A percentile compares a stretch with the other conserved stretches of the same genome.
Conservation (phyloP, 306 rosid species). For the Spatholobus suberectus region DNA sequence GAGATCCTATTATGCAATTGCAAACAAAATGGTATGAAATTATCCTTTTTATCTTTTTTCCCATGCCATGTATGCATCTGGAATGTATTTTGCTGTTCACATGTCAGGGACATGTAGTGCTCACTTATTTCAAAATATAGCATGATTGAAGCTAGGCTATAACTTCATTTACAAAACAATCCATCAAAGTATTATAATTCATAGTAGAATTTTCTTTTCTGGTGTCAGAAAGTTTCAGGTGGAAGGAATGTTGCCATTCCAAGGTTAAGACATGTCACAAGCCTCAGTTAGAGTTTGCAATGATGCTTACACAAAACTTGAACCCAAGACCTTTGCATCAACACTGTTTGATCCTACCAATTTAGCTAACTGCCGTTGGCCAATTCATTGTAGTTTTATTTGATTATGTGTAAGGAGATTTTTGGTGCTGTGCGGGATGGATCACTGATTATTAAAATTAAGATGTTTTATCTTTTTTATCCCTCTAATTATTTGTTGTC, state of each 20-base stretch:
- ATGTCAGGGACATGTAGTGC: background rate
- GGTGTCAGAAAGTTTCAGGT: background rate
- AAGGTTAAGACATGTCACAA: background rate
- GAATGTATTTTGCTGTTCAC: background rate
- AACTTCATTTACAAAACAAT: background rate
- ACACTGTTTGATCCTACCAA: background rate
- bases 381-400: background rate
- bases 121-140: slow-evolving; percentile 11
- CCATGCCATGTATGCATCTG: background rate
- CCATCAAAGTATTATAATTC: background rate
- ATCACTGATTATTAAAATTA: background rate
- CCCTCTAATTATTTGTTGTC: background rate
- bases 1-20: background rate
- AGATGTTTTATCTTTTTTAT: background rate
- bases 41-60: background rate
- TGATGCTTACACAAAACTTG: background rate
- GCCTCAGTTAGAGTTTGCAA: background rate
- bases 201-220: background rate
- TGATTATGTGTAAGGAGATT: background rate
- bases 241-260: background rate
- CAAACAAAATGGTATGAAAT: background rate
- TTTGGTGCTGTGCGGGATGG: background rate
- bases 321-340: background rate
- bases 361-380: background rate
- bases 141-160: background rate